Percentiles rank a stretch among this genome's conserved stretches.
Conservation (phyloP, 2,329 filamentous ascomycete genomes). For the Neofusicoccum parvum region DNA sequence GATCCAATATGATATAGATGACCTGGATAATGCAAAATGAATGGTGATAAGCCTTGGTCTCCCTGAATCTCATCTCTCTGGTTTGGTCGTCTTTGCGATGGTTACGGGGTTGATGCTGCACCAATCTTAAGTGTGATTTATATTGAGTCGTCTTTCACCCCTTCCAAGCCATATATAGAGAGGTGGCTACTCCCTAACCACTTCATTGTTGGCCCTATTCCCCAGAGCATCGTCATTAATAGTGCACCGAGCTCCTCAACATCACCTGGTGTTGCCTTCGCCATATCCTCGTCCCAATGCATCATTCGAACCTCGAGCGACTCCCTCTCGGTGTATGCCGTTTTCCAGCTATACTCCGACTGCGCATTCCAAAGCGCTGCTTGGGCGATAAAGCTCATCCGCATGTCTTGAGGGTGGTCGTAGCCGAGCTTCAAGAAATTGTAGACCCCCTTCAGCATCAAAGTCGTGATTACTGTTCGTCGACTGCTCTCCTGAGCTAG, state of each 20-base stretch:
- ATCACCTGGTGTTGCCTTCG: conserved; percentile 20
- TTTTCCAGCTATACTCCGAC: conserved; percentile 21
- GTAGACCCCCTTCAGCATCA: conserved; percentile 35
- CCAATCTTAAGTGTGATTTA: too few relatives aligned
- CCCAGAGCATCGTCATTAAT: conserved; percentile 25
- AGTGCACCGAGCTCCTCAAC: conserved; percentile 27
- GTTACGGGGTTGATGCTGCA: too few relatives aligned
- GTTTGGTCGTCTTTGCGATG: too few relatives aligned
- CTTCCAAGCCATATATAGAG: background rate
- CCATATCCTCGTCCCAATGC: conserved; percentile 23
- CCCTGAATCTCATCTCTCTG: too few relatives aligned
- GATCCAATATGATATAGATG: too few relatives aligned
- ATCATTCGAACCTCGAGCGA: conserved; percentile 15
- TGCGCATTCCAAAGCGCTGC: conserved; percentile 24
- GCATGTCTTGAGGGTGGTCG: conserved; percentile 10
- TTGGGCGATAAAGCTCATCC: conserved; percentile 24
- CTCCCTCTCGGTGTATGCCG: conserved; percentile 19
- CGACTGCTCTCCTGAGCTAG: conserved; percentile 35
- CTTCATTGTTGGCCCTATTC: conserved; percentile 12
- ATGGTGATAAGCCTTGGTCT: too few relatives aligned
- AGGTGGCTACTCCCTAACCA: conserved; percentile 21
- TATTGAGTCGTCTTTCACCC: background rate
- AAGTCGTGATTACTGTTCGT: conserved; percentile 34
- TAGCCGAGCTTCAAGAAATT: conserved; percentile 26
- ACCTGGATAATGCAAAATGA: too few relatives aligned